These are phyloP conservation scores for Gymnopus androsaceus DNA, from an alignment of 1,284 basidiomycete species.

Conservation along the genomic window DNA sequence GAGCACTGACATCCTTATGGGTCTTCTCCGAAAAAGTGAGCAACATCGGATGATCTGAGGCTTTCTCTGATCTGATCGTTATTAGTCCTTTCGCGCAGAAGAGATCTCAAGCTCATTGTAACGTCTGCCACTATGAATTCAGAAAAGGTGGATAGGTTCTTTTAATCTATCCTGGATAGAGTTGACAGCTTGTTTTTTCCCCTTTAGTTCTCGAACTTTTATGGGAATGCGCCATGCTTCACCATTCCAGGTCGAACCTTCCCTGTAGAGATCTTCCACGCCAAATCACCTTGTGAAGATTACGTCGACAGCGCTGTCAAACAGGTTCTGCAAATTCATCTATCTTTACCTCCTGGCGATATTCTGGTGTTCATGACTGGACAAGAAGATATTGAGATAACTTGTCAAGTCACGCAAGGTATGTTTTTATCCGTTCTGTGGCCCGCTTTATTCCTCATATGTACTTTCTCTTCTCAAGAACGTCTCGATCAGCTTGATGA, in stretches of 20 bases:
- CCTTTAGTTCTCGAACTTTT: slow-evolving; percentile 87
- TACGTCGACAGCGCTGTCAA: slow-evolving; percentile 98
- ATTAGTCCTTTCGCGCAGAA: slow-evolving; percentile 83
- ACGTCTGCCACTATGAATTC: slow-evolving; percentile 99
- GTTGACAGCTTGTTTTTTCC: too few relatives aligned
- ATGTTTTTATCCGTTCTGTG: slow-evolving; percentile 23
- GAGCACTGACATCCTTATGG: slow-evolving; percentile 97
- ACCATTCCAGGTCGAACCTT: slow-evolving; percentile 99
- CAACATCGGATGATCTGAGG: too few relatives aligned
- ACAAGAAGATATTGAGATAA: slow-evolving; percentile 98
- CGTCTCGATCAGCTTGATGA: slow-evolving; percentile 91
- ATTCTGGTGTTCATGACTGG: slow-evolving; percentile 99
- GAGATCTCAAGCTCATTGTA: slow-evolving; percentile 95
- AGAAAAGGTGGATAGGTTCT: slow-evolving; percentile 70
- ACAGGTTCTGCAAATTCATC: slow-evolving; percentile 94
- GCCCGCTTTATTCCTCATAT: slow-evolving; percentile 5
- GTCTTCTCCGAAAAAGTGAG: slow-evolving; percentile 88
- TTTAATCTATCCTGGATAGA: background rate
- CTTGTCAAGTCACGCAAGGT: slow-evolving; percentile 90
- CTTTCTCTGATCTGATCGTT: slow-evolving; percentile 3
- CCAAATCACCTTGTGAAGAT: slow-evolving; percentile 97
- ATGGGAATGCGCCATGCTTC: slow-evolving; percentile 92
- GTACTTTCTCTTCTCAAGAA: slow-evolving; percentile 50
- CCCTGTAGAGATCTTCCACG: slow-evolving; percentile 95
- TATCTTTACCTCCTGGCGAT: slow-evolving; percentile 92